Percentiles rank a stretch among this genome's conserved stretches.
Evolutionary conservation across 805 yeast genomes (phyloP).

Genomic region (Blastobotrys americana): DNA sequence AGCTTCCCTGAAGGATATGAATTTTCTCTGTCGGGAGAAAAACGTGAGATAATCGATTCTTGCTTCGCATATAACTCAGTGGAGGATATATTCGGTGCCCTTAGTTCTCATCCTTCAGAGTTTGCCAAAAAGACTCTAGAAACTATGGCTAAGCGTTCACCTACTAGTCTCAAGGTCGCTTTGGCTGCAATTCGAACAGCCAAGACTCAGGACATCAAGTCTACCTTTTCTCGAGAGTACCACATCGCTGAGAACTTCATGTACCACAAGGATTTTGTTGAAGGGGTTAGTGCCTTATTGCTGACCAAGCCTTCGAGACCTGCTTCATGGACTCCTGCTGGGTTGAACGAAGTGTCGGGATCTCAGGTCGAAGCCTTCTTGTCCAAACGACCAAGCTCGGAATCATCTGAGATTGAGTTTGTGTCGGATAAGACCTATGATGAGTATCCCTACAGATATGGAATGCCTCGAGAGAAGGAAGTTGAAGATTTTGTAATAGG

Average conservation of each 20-base stretch:
- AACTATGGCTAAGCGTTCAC: conserved; percentile 60
- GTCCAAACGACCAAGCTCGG: conserved; percentile 24
- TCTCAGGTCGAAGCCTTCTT: conserved; percentile 25
- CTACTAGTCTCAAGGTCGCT: conserved; percentile 69
- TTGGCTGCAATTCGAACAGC: conserved; percentile 62
- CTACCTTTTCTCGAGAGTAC: conserved; percentile 67
- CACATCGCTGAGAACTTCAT: conserved; percentile 70
- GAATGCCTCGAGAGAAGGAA: conserved; percentile 68
- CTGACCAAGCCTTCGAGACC: conserved; percentile 51
- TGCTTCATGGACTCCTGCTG: conserved; percentile 45
- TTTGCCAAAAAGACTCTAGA: conserved; percentile 58
- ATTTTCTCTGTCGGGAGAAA: conserved; percentile 49
- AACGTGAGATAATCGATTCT: conserved; percentile 57
- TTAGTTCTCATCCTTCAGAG: conserved; percentile 49
- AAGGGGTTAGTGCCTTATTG: conserved; percentile 36
- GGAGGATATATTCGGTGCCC: conserved; percentile 49
- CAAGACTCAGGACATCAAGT: conserved; percentile 46
- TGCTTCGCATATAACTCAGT: conserved; percentile 50
- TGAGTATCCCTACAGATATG: conserved; percentile 60
- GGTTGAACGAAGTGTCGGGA: conserved; percentile 33
- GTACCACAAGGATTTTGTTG: conserved; percentile 49
- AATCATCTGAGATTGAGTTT: conserved; percentile 27
- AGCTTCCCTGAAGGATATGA: conserved; percentile 56
- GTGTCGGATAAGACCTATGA: conserved; percentile 33
- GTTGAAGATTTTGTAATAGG: conserved; percentile 64